Conservation (phyloP, 441 rosid genomes). For the Breynia disticha region DNA sequence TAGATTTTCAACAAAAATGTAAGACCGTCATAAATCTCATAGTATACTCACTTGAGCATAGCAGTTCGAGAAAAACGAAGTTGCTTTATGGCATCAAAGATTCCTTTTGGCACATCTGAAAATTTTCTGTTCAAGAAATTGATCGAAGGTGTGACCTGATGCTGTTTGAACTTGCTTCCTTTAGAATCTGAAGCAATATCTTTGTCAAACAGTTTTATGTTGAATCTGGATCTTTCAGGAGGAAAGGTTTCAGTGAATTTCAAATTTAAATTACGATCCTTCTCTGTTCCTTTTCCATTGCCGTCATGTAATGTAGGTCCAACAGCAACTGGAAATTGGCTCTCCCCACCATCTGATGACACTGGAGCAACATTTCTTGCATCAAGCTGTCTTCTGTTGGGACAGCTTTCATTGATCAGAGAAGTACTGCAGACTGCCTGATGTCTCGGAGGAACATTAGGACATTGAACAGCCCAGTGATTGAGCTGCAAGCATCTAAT, state of each 20-base stretch:
- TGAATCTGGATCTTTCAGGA: slow-evolving; percentile 12
- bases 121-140: slow-evolving; percentile 14
- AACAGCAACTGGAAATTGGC: slow-evolving; percentile 10
- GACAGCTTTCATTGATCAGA: slow-evolving; percentile 9
- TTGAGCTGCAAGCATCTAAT: slow-evolving; percentile 57
- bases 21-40: background rate
- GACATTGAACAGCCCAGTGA: slow-evolving; percentile 83
- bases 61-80: slow-evolving; percentile 69
- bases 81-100: slow-evolving; percentile 44
- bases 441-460: slow-evolving; percentile 22
- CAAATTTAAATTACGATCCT: slow-evolving; percentile 7
- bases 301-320: slow-evolving; percentile 5
- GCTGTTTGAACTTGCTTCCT: slow-evolving; percentile 27
- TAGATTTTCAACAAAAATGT: too few species aligned
- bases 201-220: slow-evolving; percentile 10
- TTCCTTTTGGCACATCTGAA: slow-evolving; percentile 35
- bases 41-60: slow-evolving; percentile 59
- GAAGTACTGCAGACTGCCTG: slow-evolving; percentile 13
- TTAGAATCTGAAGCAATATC: slow-evolving; percentile 28
- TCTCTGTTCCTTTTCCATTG: slow-evolving; percentile 11
- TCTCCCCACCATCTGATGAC: slow-evolving; percentile 2
- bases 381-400: slow-evolving; percentile 13
- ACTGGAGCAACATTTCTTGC: slow-evolving; percentile 10
- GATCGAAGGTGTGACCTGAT: slow-evolving; percentile 12
- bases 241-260: slow-evolving; percentile 18